Evolutionary conservation across 352 stramenopile species (phyloP).

Genomic region (Pythium folliculosum): DNA sequence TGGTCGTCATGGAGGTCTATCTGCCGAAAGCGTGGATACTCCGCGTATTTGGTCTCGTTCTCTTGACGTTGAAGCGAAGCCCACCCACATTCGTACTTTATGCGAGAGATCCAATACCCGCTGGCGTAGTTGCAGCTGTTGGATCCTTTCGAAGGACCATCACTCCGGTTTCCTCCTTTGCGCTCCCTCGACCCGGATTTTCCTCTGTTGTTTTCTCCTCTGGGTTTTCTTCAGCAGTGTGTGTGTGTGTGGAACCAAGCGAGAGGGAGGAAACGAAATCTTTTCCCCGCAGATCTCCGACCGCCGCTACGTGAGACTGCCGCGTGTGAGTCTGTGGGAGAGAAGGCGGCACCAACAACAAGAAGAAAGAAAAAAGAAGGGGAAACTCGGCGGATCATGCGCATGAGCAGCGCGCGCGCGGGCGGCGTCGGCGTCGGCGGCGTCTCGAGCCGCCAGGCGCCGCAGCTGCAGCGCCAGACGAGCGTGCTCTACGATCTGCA

Average conservation of each 20-base stretch:
- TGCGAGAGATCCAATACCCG: background rate
- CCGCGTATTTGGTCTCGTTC: background rate
- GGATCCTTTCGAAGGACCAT: constrained; percentile 28
- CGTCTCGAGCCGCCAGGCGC: constrained; percentile 16
- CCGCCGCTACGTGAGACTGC: background rate
- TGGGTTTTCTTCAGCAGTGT: background rate
- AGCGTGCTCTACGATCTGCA: constrained; percentile 81
- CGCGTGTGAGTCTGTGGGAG: background rate
- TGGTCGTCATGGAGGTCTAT: background rate
- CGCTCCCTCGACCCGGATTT: constrained; percentile 2
- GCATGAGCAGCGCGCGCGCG: constrained; percentile 33
- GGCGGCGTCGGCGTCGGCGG: background rate
- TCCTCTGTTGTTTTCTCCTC: background rate
- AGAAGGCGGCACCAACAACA: background rate
- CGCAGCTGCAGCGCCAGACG: constrained; percentile 52
- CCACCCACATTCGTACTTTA: constrained; percentile 23
- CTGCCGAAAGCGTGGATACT: background rate
- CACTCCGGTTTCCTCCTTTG: constrained; percentile 19
- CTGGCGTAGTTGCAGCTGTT: constrained; percentile 16
- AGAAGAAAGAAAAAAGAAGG: background rate
- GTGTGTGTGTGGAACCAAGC: background rate
- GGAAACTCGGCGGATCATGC: constrained; percentile 14
- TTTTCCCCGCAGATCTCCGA: background rate
- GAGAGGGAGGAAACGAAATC: background rate
- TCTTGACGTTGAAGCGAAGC: constrained; percentile 14